A percentile compares a stretch with the other conserved stretches of the same genome.
Evolutionary conservation across 2,329 filamentous ascomycete species (phyloP).

Genomic region (Lachnellula willkommii): DNA sequence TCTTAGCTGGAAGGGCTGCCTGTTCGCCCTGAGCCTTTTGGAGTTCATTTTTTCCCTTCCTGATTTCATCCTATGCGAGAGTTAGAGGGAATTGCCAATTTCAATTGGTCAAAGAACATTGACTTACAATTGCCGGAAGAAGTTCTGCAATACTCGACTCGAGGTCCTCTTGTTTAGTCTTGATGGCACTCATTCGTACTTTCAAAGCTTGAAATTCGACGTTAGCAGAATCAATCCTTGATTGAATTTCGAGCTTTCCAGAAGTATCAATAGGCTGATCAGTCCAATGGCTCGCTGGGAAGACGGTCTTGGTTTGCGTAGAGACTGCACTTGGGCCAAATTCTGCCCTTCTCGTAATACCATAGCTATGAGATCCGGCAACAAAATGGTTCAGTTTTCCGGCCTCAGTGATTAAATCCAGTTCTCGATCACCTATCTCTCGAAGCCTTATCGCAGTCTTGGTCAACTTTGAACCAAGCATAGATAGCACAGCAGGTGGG

Average conservation of each 20-base stretch:
- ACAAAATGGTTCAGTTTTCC: constrained; percentile 61
- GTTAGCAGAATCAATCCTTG: constrained; percentile 36
- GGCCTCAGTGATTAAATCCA: constrained; percentile 55
- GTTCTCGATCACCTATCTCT: constrained; percentile 63
- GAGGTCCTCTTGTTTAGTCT: constrained; percentile 13
- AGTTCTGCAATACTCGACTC: constrained; percentile 38
- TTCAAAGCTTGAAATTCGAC: constrained; percentile 27
- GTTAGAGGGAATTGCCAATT: constrained; percentile 6
- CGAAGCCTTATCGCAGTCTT: constrained; percentile 57
- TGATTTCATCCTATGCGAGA: constrained; percentile 41
- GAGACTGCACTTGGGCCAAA: constrained; percentile 72
- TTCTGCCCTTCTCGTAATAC: constrained; percentile 66
- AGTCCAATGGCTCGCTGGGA: constrained; percentile 64
- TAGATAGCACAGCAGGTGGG: constrained; percentile 76
- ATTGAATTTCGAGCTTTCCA: constrained; percentile 57
- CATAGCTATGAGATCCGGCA: constrained; percentile 59
- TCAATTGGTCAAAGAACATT: neutral
- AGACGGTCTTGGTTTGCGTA: constrained; percentile 59
- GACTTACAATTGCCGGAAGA: neutral
- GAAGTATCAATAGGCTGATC: constrained; percentile 67
- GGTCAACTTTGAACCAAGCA: constrained; percentile 72
- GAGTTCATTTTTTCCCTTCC: constrained; percentile 58
- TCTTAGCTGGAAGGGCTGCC: constrained; percentile 63
- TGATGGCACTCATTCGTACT: constrained; percentile 12
- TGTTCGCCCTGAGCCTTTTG: constrained; percentile 63